Evolutionary conservation across 1,139 yeast species (phyloP).

Genomic region (Starmera stellimalicola): DNA sequence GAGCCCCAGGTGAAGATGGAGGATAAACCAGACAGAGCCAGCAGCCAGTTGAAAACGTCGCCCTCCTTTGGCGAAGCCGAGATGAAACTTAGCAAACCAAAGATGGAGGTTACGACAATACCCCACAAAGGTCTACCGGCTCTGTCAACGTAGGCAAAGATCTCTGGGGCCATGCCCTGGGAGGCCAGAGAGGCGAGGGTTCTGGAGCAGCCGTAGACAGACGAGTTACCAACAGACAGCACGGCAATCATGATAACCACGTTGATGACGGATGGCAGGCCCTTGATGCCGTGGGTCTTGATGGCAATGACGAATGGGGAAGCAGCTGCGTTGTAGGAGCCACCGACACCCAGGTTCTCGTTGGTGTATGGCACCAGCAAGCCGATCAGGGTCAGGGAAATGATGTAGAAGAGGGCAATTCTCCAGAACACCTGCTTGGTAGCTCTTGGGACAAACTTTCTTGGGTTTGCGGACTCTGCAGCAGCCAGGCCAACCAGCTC

Average conservation of each 20-base stretch:
- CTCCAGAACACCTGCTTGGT: conserved; percentile 66
- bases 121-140: conserved; percentile 51
- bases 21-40: conserved; percentile 52
- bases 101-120: conserved; percentile 33
- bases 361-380: conserved; percentile 34
- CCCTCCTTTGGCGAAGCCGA: conserved; percentile 44
- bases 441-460: conserved; percentile 59
- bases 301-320: conserved; percentile 54
- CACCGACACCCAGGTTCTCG: conserved; percentile 22
- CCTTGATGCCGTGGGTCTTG: conserved; percentile 37
- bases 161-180: conserved; percentile 46
- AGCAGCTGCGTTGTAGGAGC: conserved; percentile 38
- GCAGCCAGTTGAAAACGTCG: conserved; percentile 48
- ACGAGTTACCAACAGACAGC: conserved; percentile 41
- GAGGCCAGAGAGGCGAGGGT: conserved; percentile 49
- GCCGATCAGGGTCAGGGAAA: conserved; percentile 33
- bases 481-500: conserved; percentile 79
- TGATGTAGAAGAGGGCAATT: conserved; percentile 46
- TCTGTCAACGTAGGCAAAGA: conserved; percentile 48
- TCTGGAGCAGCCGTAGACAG: conserved; percentile 50
- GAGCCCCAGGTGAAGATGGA: conserved; percentile 54
- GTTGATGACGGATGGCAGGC: conserved; percentile 42
- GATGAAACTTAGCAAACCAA: conserved; percentile 47
- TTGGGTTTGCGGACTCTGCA: conserved; percentile 74
- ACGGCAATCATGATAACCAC: conserved; percentile 41